A percentile compares a stretch with the other conserved stretches of the same genome.
Conservation (phyloP, 2,329 filamentous ascomycete genomes). For the Neoascochyta sp. region DNA sequence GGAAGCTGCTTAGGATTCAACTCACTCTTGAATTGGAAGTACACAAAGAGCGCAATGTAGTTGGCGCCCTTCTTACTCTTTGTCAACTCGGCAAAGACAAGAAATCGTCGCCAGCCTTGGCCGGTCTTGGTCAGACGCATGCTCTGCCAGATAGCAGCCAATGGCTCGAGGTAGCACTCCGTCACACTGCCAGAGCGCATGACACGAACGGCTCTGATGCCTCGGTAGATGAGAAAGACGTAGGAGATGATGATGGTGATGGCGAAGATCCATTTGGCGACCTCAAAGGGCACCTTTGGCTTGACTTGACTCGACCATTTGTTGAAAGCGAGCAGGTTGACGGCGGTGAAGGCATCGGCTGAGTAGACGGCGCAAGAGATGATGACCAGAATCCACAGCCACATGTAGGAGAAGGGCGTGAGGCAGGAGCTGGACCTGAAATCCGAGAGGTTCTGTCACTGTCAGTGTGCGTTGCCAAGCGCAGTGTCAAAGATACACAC, state of each 20-base stretch:
- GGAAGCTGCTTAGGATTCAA: too few relatives aligned
- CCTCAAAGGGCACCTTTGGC: slow-evolving; percentile 69
- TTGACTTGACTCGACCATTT: slow-evolving; percentile 82
- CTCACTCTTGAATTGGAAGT: slow-evolving; percentile 75
- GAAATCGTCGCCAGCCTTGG: slow-evolving; percentile 80
- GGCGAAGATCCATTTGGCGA: slow-evolving; percentile 94
- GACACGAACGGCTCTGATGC: slow-evolving; percentile 72
- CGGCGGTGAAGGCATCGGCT: slow-evolving; percentile 87
- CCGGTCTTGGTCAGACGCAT: slow-evolving; percentile 66
- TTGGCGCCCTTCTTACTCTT: slow-evolving; percentile 88
- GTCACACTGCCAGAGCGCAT: slow-evolving; percentile 83
- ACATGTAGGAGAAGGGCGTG: slow-evolving; percentile 74
- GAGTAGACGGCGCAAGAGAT: slow-evolving; percentile 80
- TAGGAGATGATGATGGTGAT: slow-evolving; percentile 89
- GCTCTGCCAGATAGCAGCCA: slow-evolving; percentile 82
- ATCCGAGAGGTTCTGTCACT: slow-evolving; percentile 54
- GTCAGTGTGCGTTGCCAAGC: slow-evolving; percentile 16
- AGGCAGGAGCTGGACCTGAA: slow-evolving; percentile 81
- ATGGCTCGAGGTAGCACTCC: slow-evolving; percentile 83
- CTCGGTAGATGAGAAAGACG: slow-evolving; percentile 74
- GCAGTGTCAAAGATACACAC: slow-evolving; percentile 49
- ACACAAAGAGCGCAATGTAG: slow-evolving; percentile 86
- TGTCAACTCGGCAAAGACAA: slow-evolving; percentile 89
- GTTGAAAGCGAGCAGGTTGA: slow-evolving; percentile 86
- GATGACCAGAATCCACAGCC: slow-evolving; percentile 75